phyloP scores from a whole-genome alignment of 495 filamentous ascomycete species.

The Parmelia sp. region DNA sequence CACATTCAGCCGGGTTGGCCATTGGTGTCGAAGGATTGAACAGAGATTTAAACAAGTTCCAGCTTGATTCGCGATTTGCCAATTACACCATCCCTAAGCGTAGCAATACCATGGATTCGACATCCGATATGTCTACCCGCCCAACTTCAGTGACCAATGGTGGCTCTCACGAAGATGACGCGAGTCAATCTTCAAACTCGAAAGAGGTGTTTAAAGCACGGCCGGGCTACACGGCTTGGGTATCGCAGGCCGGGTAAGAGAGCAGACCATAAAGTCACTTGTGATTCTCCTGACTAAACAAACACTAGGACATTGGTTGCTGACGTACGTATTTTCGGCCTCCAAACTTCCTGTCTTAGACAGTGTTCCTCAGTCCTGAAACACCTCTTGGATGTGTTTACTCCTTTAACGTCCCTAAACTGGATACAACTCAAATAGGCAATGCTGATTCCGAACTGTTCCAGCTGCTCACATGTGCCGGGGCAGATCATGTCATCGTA shows the following conservation, averaged over 20 bases:
- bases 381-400: background rate
- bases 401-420: background rate
- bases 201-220: constrained; percentile 67
- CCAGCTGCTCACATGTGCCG: constrained; percentile 78
- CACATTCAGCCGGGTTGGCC: constrained; percentile 52
- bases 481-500: constrained; percentile 86
- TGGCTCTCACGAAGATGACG: constrained; percentile 34
- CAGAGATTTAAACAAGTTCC: constrained; percentile 56
- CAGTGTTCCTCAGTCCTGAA: background rate
- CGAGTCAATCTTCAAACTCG: constrained; percentile 40
- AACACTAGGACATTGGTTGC: constrained; percentile 69
- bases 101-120: constrained; percentile 57
- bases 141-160: background rate
- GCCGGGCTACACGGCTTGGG: constrained; percentile 96
- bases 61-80: constrained; percentile 43
- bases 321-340: constrained; percentile 37
- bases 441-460: background rate
- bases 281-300: background rate
- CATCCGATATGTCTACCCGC: constrained; percentile 35
- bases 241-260: background rate
- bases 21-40: constrained; percentile 60
- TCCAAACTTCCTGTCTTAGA: background rate
- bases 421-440: background rate
- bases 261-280: background rate
- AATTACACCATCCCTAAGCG: constrained; percentile 40